Evolutionary conservation across 1,284 basidiomycete genomes (phyloP).

Genomic region (Ustilago loliicola): DNA sequence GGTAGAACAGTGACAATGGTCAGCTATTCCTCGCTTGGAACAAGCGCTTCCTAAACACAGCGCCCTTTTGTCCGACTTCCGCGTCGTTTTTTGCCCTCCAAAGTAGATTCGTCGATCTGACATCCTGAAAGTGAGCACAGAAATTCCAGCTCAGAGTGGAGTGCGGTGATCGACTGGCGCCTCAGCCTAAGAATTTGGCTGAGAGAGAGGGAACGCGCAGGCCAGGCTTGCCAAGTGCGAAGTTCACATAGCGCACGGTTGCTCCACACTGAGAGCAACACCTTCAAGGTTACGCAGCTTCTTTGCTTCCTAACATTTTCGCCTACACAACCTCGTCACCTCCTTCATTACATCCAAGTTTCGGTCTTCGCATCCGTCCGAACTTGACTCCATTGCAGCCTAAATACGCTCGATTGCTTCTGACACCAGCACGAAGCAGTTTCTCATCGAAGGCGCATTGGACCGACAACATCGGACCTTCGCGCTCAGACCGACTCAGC

Average conservation of each 20-base stretch:
- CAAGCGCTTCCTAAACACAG: background rate
- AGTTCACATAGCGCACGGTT: slow-evolving; percentile 5
- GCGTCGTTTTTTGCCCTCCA: background rate
- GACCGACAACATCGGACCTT: background rate
- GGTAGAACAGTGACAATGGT: background rate
- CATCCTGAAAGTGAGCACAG: background rate
- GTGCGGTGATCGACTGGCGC: slow-evolving; percentile 8
- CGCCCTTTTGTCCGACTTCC: slow-evolving; percentile 1
- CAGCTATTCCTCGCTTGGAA: background rate
- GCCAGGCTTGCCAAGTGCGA: background rate
- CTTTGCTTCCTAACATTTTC: background rate
- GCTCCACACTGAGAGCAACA: slow-evolving; percentile 2
- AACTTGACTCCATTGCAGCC: background rate
- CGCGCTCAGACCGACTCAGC: background rate
- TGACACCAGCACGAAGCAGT: too few species aligned
- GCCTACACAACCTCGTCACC: background rate
- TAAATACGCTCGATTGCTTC: background rate
- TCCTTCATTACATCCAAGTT: background rate
- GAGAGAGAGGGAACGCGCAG: background rate
- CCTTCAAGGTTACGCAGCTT: background rate
- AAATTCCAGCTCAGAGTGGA: background rate
- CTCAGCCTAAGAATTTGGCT: background rate
- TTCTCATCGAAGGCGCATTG: too few species aligned
- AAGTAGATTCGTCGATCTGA: background rate
- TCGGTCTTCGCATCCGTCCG: background rate